Evolutionary conservation across 2,329 filamentous ascomycete species (phyloP).

Genomic region (Arthrocladium fulminans): DNA sequence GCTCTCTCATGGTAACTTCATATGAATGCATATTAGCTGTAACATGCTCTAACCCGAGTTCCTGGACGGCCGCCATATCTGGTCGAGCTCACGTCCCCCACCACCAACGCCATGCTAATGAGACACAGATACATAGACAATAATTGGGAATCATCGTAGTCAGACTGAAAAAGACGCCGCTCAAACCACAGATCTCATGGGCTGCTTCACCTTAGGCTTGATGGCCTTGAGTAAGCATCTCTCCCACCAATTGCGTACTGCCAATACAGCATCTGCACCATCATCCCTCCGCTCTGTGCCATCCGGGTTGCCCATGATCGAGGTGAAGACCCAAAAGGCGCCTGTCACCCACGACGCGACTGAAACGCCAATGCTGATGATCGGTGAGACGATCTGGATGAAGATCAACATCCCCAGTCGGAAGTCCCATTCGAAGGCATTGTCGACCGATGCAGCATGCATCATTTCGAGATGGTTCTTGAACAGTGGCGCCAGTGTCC

Average conservation of each 20-base stretch:
- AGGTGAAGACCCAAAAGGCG: constrained; percentile 54
- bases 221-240: constrained; percentile 42
- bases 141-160: constrained; percentile 12
- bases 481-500: constrained; percentile 19
- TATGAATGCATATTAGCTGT: not conserved
- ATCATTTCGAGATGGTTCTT: constrained; percentile 22
- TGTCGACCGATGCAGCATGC: constrained; percentile 22
- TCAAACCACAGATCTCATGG: constrained; percentile 8
- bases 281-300: constrained; percentile 52
- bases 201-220: constrained; percentile 1
- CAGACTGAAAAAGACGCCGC: not conserved
- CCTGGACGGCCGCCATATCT: not conserved
- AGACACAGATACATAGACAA: not conserved
- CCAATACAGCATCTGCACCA: constrained; percentile 50
- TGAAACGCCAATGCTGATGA: constrained; percentile 49
- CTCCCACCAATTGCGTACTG: constrained; percentile 53
- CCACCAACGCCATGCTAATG: constrained; percentile 9
- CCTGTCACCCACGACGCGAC: constrained; percentile 51
- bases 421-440: constrained; percentile 26
- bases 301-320: constrained; percentile 54
- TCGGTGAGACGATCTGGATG: constrained; percentile 47
- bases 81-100: not conserved
- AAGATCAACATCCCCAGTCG: constrained; percentile 39
- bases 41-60: not conserved
- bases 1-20: too few species aligned